Conservation (phyloP, 768 basidiomycete species). For the Porpolomopsis calyptriformis region DNA sequence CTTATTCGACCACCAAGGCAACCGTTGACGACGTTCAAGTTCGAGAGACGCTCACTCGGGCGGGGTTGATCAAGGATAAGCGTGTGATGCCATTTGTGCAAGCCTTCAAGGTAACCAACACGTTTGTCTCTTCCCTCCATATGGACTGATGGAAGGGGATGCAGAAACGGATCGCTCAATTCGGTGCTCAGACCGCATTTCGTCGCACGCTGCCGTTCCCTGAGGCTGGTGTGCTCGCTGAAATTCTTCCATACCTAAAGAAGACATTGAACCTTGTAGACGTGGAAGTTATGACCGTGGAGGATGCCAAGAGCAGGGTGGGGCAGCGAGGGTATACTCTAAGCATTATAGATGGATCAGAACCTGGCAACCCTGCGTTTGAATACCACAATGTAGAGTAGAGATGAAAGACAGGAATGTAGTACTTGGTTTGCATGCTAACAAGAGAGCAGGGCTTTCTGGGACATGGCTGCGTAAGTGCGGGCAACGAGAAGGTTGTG, state of each 20-base stretch:
- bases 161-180: conserved; percentile 74
- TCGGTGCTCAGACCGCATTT: conserved; percentile 69
- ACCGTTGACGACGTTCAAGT: conserved; percentile 79
- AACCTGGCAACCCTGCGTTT: conserved; percentile 79
- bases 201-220: conserved; percentile 75
- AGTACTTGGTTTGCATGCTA: no score
- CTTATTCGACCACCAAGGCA: conserved; percentile 46
- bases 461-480: no score
- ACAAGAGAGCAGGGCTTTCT: no score
- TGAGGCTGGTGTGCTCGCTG: conserved; percentile 59
- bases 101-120: conserved; percentile 66
- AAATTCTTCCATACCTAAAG: conserved; percentile 73
- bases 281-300: conserved; percentile 59
- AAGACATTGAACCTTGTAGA: conserved; percentile 61
- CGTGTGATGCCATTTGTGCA: conserved; percentile 92
- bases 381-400: conserved; percentile 76
- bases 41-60: conserved; percentile 50
- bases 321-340: conserved; percentile 50
- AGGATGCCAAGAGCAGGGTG: conserved; percentile 49
- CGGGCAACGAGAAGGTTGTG: no score
- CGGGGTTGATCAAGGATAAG: conserved; percentile 91
- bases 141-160: conserved; percentile 1
- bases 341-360: conserved; percentile 69
- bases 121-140: not conserved
- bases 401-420: no score